Percentiles rank a stretch among this genome's conserved stretches.
Conservation (phyloP, 495 filamentous ascomycete species). For the Annulohypoxylon stygium region DNA sequence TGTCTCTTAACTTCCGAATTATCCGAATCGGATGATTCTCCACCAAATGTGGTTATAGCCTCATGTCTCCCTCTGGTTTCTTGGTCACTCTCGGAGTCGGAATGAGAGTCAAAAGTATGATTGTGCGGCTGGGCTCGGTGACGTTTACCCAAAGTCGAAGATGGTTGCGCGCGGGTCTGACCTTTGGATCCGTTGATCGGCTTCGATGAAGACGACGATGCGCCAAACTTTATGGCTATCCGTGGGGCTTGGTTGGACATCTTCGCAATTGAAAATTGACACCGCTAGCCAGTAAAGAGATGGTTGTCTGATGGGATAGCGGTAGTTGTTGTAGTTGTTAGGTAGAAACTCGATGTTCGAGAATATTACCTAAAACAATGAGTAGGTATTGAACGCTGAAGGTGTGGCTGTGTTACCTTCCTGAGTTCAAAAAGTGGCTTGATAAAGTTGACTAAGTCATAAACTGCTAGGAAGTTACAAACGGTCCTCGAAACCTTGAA, state of each 20-base stretch:
- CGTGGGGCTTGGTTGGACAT: slow-evolving; percentile 51
- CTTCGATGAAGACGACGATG: slow-evolving; percentile 42
- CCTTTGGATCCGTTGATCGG: slow-evolving; percentile 47
- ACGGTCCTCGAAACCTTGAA: too few relatives aligned
- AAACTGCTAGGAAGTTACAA: too few relatives aligned
- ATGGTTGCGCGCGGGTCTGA: slow-evolving; percentile 48
- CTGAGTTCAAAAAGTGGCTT: too few relatives aligned
- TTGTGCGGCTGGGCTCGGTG: slow-evolving; percentile 53
- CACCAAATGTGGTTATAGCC: slow-evolving; percentile 56
- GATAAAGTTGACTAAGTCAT: too few relatives aligned
- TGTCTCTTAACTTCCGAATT: slow-evolving; percentile 40
- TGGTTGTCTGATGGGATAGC: neutral
- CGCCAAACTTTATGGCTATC: slow-evolving; percentile 57
- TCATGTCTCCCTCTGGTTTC: slow-evolving; percentile 50
- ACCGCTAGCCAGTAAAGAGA: neutral
- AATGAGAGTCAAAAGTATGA: slow-evolving; percentile 54
- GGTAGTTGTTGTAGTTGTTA: neutral
- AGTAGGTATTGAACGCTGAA: too few relatives aligned
- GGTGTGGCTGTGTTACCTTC: neutral
- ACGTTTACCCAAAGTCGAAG: slow-evolving; percentile 54
- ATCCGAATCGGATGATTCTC: slow-evolving; percentile 43
- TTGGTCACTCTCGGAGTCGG: slow-evolving; percentile 53
- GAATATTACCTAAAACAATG: too few relatives aligned
- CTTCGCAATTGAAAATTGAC: neutral
- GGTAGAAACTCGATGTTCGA: too few relatives aligned